These are phyloP conservation scores for Ambrosiella cleistominuta DNA, from an alignment of 2,329 filamentous ascomycete species.

Conservation along the genomic window DNA sequence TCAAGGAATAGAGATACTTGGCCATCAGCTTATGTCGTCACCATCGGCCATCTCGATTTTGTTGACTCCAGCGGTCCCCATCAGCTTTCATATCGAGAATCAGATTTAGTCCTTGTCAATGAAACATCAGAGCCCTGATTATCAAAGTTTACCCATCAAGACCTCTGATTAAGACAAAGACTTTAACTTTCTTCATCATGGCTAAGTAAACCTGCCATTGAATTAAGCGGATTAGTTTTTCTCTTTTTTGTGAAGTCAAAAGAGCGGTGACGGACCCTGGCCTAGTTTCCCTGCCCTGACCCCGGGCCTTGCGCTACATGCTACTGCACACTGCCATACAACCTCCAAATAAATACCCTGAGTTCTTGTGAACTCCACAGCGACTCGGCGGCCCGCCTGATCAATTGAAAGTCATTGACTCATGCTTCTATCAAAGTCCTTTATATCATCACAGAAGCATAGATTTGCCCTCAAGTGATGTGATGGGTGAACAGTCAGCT, in stretches of 20 bases:
- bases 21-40: no score
- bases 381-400: background rate
- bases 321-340: conserved; percentile 6
- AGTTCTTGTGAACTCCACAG: background rate
- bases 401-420: background rate
- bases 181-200: no score
- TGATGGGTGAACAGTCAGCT: background rate
- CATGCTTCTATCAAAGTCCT: background rate
- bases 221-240: background rate
- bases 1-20: no score
- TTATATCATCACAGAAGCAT: no score
- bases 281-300: background rate
- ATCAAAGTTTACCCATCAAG: no score
- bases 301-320: conserved; percentile 3
- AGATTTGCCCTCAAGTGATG: background rate
- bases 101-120: no score
- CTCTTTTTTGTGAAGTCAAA: background rate
- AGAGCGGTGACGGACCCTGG: conserved; percentile 11
- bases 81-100: no score
- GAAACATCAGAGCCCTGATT: no score
- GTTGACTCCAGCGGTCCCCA: no score
- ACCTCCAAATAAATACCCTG: background rate
- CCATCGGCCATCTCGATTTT: no score
- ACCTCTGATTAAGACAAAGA: no score
- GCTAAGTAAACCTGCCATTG: no score